A percentile compares a stretch with the other conserved stretches of the same genome.
Evolutionary conservation across 768 basidiomycete species (phyloP).

Genomic region (Infundibulicybe gibba): DNA sequence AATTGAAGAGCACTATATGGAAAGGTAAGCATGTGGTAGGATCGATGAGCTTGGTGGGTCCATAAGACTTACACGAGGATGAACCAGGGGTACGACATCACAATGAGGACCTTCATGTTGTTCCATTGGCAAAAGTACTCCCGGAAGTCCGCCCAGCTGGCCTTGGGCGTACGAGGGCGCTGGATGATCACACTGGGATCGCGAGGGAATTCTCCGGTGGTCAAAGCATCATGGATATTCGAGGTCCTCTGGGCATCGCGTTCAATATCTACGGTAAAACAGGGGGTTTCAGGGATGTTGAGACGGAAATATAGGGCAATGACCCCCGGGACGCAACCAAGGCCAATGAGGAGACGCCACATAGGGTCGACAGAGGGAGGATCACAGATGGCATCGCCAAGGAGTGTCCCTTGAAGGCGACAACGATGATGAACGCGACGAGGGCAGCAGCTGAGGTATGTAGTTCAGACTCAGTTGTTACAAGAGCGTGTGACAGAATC

Average conservation of each 20-base stretch:
- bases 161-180: slow-evolving; percentile 62
- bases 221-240: slow-evolving; percentile 66
- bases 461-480: background rate
- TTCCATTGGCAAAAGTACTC: slow-evolving; percentile 64
- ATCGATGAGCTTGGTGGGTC: background rate
- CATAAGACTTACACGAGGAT: slow-evolving; percentile 70
- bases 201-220: slow-evolving; percentile 35
- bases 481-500: slow-evolving; percentile 14
- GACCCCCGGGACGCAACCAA: slow-evolving; percentile 75
- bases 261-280: slow-evolving; percentile 86
- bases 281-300: slow-evolving; percentile 85
- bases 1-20: slow-evolving; percentile 56
- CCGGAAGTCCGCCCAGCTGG: slow-evolving; percentile 59
- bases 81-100: slow-evolving; percentile 82
- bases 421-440: slow-evolving; percentile 54
- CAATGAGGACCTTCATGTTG: slow-evolving; percentile 75
- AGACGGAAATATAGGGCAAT: slow-evolving; percentile 85
- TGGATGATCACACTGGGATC: slow-evolving; percentile 56
- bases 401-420: slow-evolving; percentile 58
- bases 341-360: slow-evolving; percentile 83
- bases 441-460: slow-evolving; percentile 49
- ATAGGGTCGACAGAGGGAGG: slow-evolving; percentile 56
- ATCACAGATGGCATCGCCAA: slow-evolving; percentile 30
- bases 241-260: slow-evolving; percentile 69
- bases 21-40: background rate